These are phyloP conservation scores for Penicillium ucsense DNA, from an alignment of 495 filamentous ascomycete genomes.

Conservation along the genomic window DNA sequence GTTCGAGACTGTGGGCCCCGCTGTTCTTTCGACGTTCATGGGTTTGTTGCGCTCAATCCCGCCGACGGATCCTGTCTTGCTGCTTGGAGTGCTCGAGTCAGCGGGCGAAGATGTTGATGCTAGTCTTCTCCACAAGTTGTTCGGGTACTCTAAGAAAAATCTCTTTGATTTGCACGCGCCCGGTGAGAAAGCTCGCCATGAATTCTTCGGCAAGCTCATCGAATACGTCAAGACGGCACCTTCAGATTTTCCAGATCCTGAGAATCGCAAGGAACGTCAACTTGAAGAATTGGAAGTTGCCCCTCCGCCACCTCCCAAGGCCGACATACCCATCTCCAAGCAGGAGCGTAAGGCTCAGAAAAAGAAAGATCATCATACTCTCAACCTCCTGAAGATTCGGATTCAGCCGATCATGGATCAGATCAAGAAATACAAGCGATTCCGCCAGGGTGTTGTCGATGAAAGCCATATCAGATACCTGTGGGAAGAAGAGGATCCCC, in stretches of 20 bases:
- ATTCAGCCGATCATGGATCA: slow-evolving; percentile 94
- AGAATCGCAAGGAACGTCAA: slow-evolving; percentile 74
- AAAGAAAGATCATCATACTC: slow-evolving; percentile 63
- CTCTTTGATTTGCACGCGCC: slow-evolving; percentile 59
- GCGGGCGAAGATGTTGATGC: slow-evolving; percentile 45
- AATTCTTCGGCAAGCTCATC: slow-evolving; percentile 68
- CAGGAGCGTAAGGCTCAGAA: slow-evolving; percentile 73
- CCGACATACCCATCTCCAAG: slow-evolving; percentile 46
- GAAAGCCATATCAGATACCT: slow-evolving; percentile 65
- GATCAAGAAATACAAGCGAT: slow-evolving; percentile 78
- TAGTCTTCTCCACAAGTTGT: slow-evolving; percentile 63
- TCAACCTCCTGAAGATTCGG: slow-evolving; percentile 77
- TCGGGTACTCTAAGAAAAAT: slow-evolving; percentile 75
- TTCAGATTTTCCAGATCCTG: slow-evolving; percentile 73
- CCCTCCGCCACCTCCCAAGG: slow-evolving; percentile 56
- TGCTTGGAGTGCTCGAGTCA: slow-evolving; percentile 72
- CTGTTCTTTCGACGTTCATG: slow-evolving; percentile 67
- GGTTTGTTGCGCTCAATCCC: slow-evolving; percentile 67
- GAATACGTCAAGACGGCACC: slow-evolving; percentile 68
- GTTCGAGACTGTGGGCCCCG: slow-evolving; percentile 59
- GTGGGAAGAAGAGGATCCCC: slow-evolving; percentile 73
- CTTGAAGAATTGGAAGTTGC: slow-evolving; percentile 69
- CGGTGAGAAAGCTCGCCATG: slow-evolving; percentile 49
- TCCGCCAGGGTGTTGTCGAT: slow-evolving; percentile 69
- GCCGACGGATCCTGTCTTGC: slow-evolving; percentile 77